Conservation (phyloP, 2,329 filamentous ascomycete genomes). For the Exophiala phaeomuriformis region DNA sequence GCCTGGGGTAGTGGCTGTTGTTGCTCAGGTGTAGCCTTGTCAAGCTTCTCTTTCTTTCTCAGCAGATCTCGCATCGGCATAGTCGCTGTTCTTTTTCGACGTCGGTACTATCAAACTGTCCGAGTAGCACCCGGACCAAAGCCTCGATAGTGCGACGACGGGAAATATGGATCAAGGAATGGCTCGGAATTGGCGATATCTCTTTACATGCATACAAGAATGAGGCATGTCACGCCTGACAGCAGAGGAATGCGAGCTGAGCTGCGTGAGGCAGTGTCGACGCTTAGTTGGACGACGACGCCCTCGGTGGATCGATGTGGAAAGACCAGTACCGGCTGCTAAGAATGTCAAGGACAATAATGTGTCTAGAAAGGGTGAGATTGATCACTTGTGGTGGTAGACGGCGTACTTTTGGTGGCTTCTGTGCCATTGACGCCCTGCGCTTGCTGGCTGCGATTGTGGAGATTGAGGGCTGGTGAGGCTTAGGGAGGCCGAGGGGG, state of each 20-base stretch:
- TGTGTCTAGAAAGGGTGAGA: too few relatives aligned
- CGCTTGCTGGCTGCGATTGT: too few relatives aligned
- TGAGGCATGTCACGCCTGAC: conserved; percentile 6
- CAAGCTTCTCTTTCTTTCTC: conserved; percentile 55
- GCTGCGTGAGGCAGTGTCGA: conserved; percentile 15
- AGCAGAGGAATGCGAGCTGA: neutral
- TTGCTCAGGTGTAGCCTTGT: conserved; percentile 30
- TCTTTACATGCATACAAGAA: conserved; percentile 12
- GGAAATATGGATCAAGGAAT: conserved; percentile 4
- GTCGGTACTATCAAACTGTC: neutral
- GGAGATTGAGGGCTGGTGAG: too few relatives aligned
- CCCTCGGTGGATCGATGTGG: neutral
- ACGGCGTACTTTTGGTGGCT: too few relatives aligned
- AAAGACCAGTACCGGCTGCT: neutral
- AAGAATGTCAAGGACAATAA: too few relatives aligned
- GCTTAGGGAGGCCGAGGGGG: too few relatives aligned
- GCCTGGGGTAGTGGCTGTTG: conserved; percentile 33
- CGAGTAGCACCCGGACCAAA: neutral
- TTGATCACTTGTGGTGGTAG: too few relatives aligned
- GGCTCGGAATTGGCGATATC: conserved; percentile 17
- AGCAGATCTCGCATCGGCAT: conserved; percentile 57
- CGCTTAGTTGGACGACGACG: conserved; percentile 7
- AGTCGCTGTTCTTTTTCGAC: neutral
- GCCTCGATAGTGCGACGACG: neutral
- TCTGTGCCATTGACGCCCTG: too few relatives aligned